These are phyloP conservation scores for Castanospermum australe DNA, from an alignment of 306 rosid species.

Conservation along the genomic window DNA sequence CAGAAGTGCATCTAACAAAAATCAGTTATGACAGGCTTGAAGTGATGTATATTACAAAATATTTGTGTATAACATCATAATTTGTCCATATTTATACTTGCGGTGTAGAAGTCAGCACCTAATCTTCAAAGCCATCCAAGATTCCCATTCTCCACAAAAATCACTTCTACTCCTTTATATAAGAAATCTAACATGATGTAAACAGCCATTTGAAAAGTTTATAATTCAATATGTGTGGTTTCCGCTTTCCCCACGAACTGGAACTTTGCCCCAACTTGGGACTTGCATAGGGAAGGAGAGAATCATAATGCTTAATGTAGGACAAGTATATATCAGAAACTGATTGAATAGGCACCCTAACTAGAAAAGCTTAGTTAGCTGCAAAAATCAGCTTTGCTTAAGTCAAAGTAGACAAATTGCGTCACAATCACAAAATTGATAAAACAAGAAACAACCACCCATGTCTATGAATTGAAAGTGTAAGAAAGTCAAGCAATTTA, in stretches of 20 bases:
- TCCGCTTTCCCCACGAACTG: no score
- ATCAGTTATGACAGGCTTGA: neutral
- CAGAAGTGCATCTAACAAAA: neutral
- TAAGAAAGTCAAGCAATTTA: neutral
- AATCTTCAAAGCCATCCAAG: neutral
- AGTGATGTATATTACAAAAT: neutral
- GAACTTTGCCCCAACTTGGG: neutral
- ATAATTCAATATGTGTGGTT: no score
- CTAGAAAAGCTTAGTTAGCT: neutral
- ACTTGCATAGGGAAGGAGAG: neutral
- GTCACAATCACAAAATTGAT: neutral
- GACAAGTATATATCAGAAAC: neutral
- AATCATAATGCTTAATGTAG: neutral
- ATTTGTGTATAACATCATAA: neutral
- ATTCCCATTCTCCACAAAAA: no score
- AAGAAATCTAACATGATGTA: neutral
- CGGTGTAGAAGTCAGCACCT: neutral
- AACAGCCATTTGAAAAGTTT: no score
- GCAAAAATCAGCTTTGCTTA: neutral
- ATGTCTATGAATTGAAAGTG: neutral
- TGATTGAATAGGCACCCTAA: neutral
- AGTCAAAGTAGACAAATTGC: neutral
- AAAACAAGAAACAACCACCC: neutral
- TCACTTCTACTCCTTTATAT: no score
- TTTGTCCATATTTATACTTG: neutral